Evolutionary conservation across 495 filamentous ascomycete species (phyloP).

Genomic region (Aspergillus coremiiformis): DNA sequence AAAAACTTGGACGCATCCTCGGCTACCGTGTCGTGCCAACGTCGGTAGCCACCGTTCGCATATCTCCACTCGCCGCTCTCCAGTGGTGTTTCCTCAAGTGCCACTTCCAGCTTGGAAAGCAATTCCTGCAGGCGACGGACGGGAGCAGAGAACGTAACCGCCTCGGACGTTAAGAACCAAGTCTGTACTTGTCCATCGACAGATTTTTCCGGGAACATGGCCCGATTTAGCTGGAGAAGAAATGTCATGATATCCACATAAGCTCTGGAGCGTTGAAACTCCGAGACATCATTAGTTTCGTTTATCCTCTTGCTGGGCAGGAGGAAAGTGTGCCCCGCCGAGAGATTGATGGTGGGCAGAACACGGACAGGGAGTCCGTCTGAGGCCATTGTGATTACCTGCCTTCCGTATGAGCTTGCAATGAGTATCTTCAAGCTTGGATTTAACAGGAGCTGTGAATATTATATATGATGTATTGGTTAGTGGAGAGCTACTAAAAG

Average conservation of each 20-base stretch:
- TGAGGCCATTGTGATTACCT: constrained; percentile 17
- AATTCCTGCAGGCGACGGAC: constrained; percentile 58
- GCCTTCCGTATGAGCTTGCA: neutral
- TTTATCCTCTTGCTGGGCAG: constrained; percentile 64
- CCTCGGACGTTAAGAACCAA: constrained; percentile 47
- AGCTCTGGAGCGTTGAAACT: constrained; percentile 69
- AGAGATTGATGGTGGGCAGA: constrained; percentile 24
- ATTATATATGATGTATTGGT: neutral
- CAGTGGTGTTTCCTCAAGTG: constrained; percentile 74
- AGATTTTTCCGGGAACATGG: constrained; percentile 65
- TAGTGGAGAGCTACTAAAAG: too few relatives aligned
- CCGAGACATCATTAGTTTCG: constrained; percentile 66
- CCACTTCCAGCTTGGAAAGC: constrained; percentile 50
- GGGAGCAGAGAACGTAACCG: constrained; percentile 47
- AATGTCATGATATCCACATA: constrained; percentile 84
- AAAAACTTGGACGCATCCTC: constrained; percentile 51
- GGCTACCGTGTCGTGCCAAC: constrained; percentile 66
- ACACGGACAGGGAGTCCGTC: constrained; percentile 21
- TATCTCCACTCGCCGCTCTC: constrained; percentile 81
- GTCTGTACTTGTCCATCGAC: constrained; percentile 34
- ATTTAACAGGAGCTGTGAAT: neutral
- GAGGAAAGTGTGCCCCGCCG: constrained; percentile 25
- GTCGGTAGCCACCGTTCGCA: constrained; percentile 82
- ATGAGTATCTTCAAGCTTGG: neutral
- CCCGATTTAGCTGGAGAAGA: constrained; percentile 78